These are phyloP conservation scores for Pichia scutulata DNA, from an alignment of 805 yeast species.

Conservation along the genomic window DNA sequence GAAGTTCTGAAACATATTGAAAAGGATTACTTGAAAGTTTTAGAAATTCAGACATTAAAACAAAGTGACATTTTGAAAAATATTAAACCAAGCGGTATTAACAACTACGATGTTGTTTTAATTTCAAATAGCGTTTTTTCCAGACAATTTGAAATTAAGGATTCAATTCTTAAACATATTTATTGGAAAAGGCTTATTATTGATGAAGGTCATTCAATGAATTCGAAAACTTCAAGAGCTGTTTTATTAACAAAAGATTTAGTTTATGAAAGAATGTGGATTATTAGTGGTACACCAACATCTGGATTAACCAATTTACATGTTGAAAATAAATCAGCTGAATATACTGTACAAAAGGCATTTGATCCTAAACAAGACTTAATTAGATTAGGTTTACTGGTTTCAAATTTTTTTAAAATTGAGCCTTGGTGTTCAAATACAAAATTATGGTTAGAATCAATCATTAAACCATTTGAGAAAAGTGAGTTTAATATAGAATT, in stretches of 20 bases:
- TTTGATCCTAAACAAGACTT: conserved; percentile 50
- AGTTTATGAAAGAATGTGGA: conserved; percentile 59
- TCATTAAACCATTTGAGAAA: conserved; percentile 42
- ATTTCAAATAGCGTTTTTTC: conserved; percentile 42
- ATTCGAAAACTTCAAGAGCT: conserved; percentile 41
- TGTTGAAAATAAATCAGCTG: conserved; percentile 31
- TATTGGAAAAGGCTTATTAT: conserved; percentile 65
- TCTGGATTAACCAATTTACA: conserved; percentile 56
- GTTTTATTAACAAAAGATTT: conserved; percentile 42
- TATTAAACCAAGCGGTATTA: conserved; percentile 20
- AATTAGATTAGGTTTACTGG: conserved; percentile 42
- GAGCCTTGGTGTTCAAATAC: conserved; percentile 48
- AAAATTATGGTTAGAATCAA: conserved; percentile 38
- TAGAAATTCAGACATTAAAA: conserved; percentile 22
- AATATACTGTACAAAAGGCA: conserved; percentile 40
- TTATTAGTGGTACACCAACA: conserved; percentile 71
- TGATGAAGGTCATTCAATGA: conserved; percentile 71
- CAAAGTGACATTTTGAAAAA: conserved; percentile 32
- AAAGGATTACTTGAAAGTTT: conserved; percentile 30
- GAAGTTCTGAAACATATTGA: conserved; percentile 52
- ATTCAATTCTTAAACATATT: conserved; percentile 34
- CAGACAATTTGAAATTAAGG: conserved; percentile 28
- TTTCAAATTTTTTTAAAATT: conserved; percentile 46
- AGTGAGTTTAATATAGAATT: conserved; percentile 33
- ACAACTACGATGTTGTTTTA: conserved; percentile 44